Conservation (phyloP, 2,329 filamentous ascomycete genomes). For the Epichloe sylvatica region DNA sequence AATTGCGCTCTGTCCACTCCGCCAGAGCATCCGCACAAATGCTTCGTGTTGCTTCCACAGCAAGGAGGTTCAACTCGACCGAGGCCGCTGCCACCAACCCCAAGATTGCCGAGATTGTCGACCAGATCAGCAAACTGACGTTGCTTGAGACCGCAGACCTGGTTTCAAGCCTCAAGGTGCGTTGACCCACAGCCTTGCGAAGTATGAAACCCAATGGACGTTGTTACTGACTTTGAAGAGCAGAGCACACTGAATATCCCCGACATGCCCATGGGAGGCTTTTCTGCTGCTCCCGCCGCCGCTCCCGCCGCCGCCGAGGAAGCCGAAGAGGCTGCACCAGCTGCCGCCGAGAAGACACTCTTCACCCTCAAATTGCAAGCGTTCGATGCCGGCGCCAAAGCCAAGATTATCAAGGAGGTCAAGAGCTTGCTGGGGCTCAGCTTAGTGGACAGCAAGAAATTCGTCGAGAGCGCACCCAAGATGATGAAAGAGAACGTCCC, state of each 20-base stretch:
- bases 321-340: slow-evolving; percentile 76
- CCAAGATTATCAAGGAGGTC: slow-evolving; percentile 99
- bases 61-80: slow-evolving; percentile 80
- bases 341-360: slow-evolving; percentile 87
- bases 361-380: slow-evolving; percentile 92
- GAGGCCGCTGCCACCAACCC: slow-evolving; percentile 59
- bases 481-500: slow-evolving; percentile 96
- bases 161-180: slow-evolving; percentile 86
- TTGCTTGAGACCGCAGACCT: slow-evolving; percentile 94
- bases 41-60: slow-evolving; percentile 29
- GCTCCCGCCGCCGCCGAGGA: slow-evolving; percentile 57
- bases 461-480: slow-evolving; percentile 96
- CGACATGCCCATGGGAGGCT: slow-evolving; percentile 88
- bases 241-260: slow-evolving; percentile 94
- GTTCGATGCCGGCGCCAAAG: slow-evolving; percentile 79
- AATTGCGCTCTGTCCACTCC: slow-evolving; percentile 37
- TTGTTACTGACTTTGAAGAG: slow-evolving; percentile 2
- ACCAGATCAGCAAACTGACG: slow-evolving; percentile 97
- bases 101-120: slow-evolving; percentile 89
- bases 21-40: slow-evolving; percentile 35
- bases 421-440: slow-evolving; percentile 90
- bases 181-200: background rate
- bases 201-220: background rate
- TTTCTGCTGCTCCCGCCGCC: slow-evolving; percentile 53
- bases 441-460: slow-evolving; percentile 99